phyloP scores from a whole-genome alignment of 305 asterid genomes.

The Nicotiana rustica region DNA sequence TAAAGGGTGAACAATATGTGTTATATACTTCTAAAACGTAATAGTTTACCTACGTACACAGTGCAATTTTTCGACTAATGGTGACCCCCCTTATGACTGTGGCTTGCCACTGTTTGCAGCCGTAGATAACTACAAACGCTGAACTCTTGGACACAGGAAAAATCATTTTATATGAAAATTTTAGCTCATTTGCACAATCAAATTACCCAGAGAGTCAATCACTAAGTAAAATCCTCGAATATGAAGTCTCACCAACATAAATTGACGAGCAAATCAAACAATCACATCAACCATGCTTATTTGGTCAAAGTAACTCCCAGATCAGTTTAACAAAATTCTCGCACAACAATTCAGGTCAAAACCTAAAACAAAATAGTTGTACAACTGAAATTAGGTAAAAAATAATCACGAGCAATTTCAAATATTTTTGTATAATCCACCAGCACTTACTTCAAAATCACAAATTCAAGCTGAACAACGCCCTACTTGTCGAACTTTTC shows the following conservation, averaged over 20 bases:
- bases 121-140: conserved; percentile 6
- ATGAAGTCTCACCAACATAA: not conserved
- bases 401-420: not conserved
- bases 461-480: conserved; percentile 1
- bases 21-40: too few relatives aligned
- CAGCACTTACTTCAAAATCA: not conserved
- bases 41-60: too few relatives aligned
- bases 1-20: too few relatives aligned
- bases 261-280: not conserved
- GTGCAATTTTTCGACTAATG: too few relatives aligned
- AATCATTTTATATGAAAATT: not conserved
- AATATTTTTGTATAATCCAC: not conserved
- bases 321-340: not conserved
- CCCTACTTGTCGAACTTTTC: not conserved
- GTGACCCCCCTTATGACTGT: too few relatives aligned
- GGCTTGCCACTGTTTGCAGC: not conserved
- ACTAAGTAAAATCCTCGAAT: not conserved
- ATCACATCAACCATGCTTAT: not conserved
- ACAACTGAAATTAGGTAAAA: conserved; percentile 31
- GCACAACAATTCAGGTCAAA: not conserved
- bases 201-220: not conserved
- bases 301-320: not conserved
- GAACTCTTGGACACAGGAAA: not conserved
- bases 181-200: conserved; percentile 14
- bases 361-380: not conserved